Conservation (phyloP, 2,329 filamentous ascomycete genomes). For the Balansia obtecta region DNA sequence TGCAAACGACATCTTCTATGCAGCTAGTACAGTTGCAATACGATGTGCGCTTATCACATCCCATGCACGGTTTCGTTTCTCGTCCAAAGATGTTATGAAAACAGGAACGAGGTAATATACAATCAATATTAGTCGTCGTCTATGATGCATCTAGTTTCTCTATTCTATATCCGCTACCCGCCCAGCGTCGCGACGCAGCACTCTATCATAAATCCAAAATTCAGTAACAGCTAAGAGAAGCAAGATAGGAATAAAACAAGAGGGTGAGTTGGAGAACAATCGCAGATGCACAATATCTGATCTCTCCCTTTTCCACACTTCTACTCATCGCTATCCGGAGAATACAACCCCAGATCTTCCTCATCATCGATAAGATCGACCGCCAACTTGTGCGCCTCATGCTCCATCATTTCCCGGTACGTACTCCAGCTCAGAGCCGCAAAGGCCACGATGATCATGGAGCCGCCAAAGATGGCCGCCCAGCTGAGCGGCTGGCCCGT, state of each 20-base stretch:
- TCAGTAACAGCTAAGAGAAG: not conserved
- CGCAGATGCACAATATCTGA: not conserved
- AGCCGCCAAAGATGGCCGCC: conserved; percentile 69
- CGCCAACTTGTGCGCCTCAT: conserved; percentile 47
- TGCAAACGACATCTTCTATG: no score
- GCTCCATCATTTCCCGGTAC: conserved; percentile 84
- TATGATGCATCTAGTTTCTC: not conserved
- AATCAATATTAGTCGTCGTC: not conserved
- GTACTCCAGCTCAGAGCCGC: conserved; percentile 81
- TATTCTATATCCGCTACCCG: not conserved
- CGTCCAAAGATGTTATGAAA: no score
- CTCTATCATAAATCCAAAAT: not conserved
- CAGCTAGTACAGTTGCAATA: not conserved
- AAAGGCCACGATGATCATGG: conserved; percentile 82
- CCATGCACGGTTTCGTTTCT: not conserved
- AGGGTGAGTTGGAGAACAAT: no score
- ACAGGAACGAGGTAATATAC: no score
- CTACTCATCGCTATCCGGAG: not conserved
- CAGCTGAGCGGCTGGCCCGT: conserved; percentile 64
- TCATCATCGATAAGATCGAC: conserved; percentile 35
- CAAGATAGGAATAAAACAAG: not conserved
- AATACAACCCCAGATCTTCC: conserved; percentile 28
- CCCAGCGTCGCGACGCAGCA: not conserved
- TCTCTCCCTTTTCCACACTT: not conserved
- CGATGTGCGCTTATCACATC: not conserved